Conservation (phyloP, 495 filamentous ascomycete species). For the Ramalina intermedia region DNA sequence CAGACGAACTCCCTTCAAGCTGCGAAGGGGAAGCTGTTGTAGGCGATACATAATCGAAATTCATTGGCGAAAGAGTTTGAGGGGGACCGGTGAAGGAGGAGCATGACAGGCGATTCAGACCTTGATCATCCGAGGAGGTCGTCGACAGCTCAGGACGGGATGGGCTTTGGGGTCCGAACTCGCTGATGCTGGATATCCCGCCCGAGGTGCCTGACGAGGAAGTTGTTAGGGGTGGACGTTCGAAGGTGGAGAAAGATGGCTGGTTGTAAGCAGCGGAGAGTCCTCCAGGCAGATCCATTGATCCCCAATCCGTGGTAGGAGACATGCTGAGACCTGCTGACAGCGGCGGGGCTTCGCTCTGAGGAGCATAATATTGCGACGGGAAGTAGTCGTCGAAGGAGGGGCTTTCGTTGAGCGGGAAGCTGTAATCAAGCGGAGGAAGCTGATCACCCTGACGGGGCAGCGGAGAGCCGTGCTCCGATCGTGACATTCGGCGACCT, state of each 20-base stretch:
- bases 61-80: slow-evolving; percentile 17
- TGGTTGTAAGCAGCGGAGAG: slow-evolving; percentile 56
- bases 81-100: slow-evolving; percentile 22
- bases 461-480: slow-evolving; percentile 58
- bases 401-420: slow-evolving; percentile 39
- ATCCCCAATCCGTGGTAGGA: slow-evolving; percentile 59
- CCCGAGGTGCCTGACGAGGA: slow-evolving; percentile 66
- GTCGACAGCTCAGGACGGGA: slow-evolving; percentile 6
- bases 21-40: slow-evolving; percentile 15
- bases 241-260: slow-evolving; percentile 53
- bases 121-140: slow-evolving; percentile 7
- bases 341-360: slow-evolving; percentile 47
- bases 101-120: slow-evolving; percentile 18
- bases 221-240: slow-evolving; percentile 45
- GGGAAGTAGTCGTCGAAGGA: slow-evolving; percentile 29
- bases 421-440: slow-evolving; percentile 50
- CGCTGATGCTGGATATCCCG: slow-evolving; percentile 61
- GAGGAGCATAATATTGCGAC: slow-evolving; percentile 28
- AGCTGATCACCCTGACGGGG: slow-evolving; percentile 46
- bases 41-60: slow-evolving; percentile 7
- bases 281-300: slow-evolving; percentile 48
- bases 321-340: slow-evolving; percentile 46
- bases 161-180: slow-evolving; percentile 30
- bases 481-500: slow-evolving; percentile 38
- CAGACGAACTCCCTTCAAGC: slow-evolving; percentile 4